Conservation (phyloP, 73 alveolate species). For the Paramecium pentaurelia region DNA sequence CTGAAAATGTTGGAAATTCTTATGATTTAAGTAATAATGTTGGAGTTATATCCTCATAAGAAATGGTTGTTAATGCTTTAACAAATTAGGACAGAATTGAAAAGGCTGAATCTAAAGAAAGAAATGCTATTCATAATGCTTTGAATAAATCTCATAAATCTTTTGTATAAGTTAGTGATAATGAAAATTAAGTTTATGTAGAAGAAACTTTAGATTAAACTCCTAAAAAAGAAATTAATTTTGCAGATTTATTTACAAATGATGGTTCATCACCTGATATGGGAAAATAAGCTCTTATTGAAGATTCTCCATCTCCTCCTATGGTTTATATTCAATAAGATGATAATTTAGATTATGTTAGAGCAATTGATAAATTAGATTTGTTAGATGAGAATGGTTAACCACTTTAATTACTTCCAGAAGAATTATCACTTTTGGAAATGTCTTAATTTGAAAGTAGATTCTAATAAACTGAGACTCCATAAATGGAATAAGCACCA, state of each 20-base stretch:
- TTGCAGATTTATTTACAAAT: conserved; percentile 30
- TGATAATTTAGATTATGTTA: background rate
- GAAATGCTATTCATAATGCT: background rate
- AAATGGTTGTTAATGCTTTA: background rate
- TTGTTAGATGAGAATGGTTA: conserved; percentile 1
- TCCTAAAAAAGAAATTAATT: background rate
- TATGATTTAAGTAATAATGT: background rate
- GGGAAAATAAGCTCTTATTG: background rate
- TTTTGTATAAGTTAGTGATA: background rate
- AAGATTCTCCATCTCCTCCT: conserved; percentile 26
- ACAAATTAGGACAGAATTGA: background rate
- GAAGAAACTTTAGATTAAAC: conserved; percentile 15
- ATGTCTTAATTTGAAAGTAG: background rate
- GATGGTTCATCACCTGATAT: conserved; percentile 33
- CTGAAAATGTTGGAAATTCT: background rate
- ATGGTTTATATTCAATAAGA: background rate
- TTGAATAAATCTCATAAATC: background rate
- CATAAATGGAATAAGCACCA: background rate
- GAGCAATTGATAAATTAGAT: conserved; percentile 2
- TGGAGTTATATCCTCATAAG: background rate
- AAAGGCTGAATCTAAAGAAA: background rate
- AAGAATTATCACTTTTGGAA: background rate
- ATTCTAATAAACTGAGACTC: background rate
- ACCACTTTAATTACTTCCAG: conserved; percentile 11
- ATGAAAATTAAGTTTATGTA: background rate